These are phyloP conservation scores for Phytopythium helicoides DNA, from an alignment of 352 stramenopile species.

Conservation along the genomic window DNA sequence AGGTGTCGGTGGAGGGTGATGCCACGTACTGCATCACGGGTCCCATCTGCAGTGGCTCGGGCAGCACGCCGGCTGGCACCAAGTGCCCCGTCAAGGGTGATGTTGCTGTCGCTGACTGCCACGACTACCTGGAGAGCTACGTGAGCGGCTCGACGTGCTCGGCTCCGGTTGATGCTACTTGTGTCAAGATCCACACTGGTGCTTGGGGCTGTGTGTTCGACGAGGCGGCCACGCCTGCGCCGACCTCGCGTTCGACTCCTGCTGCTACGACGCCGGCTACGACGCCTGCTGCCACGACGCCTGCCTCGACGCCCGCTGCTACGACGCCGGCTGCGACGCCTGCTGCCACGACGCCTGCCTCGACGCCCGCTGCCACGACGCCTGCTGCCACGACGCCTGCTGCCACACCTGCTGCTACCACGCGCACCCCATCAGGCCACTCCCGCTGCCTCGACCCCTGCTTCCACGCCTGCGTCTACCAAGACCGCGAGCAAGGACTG, in stretches of 20 bases:
- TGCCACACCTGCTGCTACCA: slow-evolving; percentile 17
- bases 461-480: slow-evolving; percentile 2
- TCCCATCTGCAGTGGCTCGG: slow-evolving; percentile 56
- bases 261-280: slow-evolving; percentile 15
- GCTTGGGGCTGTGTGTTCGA: slow-evolving; percentile 66
- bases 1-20: slow-evolving; percentile 67
- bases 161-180: slow-evolving; percentile 45
- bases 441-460: slow-evolving; percentile 8
- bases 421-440: slow-evolving; percentile 14
- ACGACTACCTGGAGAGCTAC: slow-evolving; percentile 56
- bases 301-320: slow-evolving; percentile 13
- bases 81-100: slow-evolving; percentile 60
- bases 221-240: slow-evolving; percentile 17
- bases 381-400: slow-evolving; percentile 11
- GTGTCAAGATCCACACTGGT: slow-evolving; percentile 64
- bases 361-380: slow-evolving; percentile 8
- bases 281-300: slow-evolving; percentile 7
- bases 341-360: slow-evolving; percentile 1
- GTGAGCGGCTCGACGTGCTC: slow-evolving; percentile 43
- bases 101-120: slow-evolving; percentile 53
- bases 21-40: slow-evolving; percentile 73
- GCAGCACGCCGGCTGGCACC: slow-evolving; percentile 30
- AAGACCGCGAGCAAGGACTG: slow-evolving; percentile 28
- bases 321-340: slow-evolving; percentile 5
- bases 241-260: slow-evolving; percentile 9